Conservation (phyloP, 2,329 filamentous ascomycete species). For the Acephala macrosclerotiorum region DNA sequence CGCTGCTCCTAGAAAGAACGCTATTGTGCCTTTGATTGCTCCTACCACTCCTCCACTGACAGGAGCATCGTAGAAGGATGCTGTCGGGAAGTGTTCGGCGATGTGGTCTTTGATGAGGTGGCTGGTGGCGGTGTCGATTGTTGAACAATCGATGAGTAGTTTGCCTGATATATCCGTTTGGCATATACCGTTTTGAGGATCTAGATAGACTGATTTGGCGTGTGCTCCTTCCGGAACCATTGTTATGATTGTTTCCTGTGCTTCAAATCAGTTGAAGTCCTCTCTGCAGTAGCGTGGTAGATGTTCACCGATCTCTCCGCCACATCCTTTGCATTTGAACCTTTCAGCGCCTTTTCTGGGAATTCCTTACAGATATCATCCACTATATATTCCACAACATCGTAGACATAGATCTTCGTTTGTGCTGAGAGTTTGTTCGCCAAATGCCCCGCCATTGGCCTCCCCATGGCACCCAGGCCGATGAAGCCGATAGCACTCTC, state of each 20-base stretch:
- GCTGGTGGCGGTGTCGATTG: constrained; percentile 72
- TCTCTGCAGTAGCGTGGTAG: constrained; percentile 38
- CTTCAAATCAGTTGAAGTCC: not conserved
- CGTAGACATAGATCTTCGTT: constrained; percentile 63
- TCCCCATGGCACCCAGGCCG: constrained; percentile 58
- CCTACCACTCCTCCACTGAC: constrained; percentile 47
- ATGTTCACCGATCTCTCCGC: constrained; percentile 66
- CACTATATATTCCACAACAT: constrained; percentile 64
- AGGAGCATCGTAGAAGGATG: constrained; percentile 47
- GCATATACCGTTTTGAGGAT: constrained; percentile 58
- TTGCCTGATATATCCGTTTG: constrained; percentile 44
- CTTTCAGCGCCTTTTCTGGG: constrained; percentile 56
- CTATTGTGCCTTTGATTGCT: constrained; percentile 45
- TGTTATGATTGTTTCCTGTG: constrained; percentile 70
- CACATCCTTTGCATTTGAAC: constrained; percentile 62
- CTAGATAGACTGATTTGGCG: constrained; percentile 68
- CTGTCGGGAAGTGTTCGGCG: constrained; percentile 18
- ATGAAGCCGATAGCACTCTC: constrained; percentile 53
- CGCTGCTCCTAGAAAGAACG: constrained; percentile 48
- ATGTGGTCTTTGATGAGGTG: constrained; percentile 24
- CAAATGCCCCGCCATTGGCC: constrained; percentile 73
- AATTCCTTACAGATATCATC: constrained; percentile 61
- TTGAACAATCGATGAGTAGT: constrained; percentile 76
- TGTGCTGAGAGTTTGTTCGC: constrained; percentile 68
- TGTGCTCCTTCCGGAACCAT: constrained; percentile 73